A percentile compares a stretch with the other conserved stretches of the same genome.
Evolutionary conservation across 768 basidiomycete species (phyloP).

Genomic region (Kwoniella sp.): DNA sequence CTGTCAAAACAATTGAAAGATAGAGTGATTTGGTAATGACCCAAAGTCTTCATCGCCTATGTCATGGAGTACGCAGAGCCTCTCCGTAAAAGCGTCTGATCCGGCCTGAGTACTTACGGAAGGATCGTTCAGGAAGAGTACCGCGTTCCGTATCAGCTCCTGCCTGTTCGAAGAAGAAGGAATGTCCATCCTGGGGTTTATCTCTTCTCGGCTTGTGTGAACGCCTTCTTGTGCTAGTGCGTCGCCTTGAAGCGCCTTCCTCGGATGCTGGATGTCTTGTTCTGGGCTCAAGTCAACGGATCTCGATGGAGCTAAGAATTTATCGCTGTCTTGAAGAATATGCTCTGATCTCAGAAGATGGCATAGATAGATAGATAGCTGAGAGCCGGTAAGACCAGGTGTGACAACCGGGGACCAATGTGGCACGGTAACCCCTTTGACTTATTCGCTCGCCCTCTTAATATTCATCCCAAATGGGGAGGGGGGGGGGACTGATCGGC

Average conservation of each 20-base stretch:
- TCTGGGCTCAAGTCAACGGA: no score
- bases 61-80: no score
- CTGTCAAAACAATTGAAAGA: not conserved
- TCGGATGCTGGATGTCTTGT: no score
- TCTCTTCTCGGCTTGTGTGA: not conserved
- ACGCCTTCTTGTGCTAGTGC: no score
- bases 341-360: no score
- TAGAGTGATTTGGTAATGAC: not conserved
- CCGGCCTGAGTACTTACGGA: no score
- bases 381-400: not conserved
- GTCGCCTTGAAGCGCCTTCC: no score
- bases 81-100: no score
- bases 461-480: not conserved
- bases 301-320: no score
- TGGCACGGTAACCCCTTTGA: not conserved
- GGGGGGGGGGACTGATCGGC: no score
- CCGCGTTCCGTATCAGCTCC: slow-evolving; percentile 77
- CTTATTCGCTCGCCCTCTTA: not conserved
- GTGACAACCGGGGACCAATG: not conserved
- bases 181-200: slow-evolving; percentile 9
- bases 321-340: no score
- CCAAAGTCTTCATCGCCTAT: not conserved
- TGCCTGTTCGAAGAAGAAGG: slow-evolving; percentile 9
- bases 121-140: slow-evolving; percentile 81
- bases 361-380: no score